phyloP scores from a whole-genome alignment of 495 filamentous ascomycete species.

The Jackrogersella multiformis region DNA sequence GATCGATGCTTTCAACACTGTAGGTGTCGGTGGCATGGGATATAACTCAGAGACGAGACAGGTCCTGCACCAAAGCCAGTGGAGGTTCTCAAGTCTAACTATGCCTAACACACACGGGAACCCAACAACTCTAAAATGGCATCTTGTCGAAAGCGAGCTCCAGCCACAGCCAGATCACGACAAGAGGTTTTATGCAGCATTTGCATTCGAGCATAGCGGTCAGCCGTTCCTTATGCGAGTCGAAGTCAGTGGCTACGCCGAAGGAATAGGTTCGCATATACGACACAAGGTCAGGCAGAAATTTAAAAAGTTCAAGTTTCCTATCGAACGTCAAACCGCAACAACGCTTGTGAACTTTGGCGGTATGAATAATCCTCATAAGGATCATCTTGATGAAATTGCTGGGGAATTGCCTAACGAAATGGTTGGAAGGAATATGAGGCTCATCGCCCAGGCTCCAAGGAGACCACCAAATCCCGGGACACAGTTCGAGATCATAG shows the following conservation, averaged over 20 bases:
- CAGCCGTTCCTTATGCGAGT: slow-evolving; percentile 48
- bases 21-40: slow-evolving; percentile 5
- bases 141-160: slow-evolving; percentile 42
- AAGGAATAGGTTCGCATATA: slow-evolving; percentile 2
- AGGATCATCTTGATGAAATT: slow-evolving; percentile 16
- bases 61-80: slow-evolving; percentile 1
- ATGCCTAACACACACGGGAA: neutral
- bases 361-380: slow-evolving; percentile 14
- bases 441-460: neutral
- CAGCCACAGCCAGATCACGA: slow-evolving; percentile 44
- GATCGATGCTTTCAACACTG: slow-evolving; percentile 9
- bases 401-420: slow-evolving; percentile 1
- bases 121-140: slow-evolving; percentile 39
- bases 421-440: slow-evolving; percentile 17
- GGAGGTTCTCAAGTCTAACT: slow-evolving; percentile 16
- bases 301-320: slow-evolving; percentile 16
- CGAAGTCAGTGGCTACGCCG: slow-evolving; percentile 40
- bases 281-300: slow-evolving; percentile 6
- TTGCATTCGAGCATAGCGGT: slow-evolving; percentile 48
- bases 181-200: slow-evolving; percentile 47
- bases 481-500: neutral
- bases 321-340: slow-evolving; percentile 4
- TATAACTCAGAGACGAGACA: slow-evolving; percentile 4
- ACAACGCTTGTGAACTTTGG: slow-evolving; percentile 21
- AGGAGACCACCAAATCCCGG: neutral